phyloP scores from a whole-genome alignment of 176 grass and related monocot species.

The Triticum timopheevii region DNA sequence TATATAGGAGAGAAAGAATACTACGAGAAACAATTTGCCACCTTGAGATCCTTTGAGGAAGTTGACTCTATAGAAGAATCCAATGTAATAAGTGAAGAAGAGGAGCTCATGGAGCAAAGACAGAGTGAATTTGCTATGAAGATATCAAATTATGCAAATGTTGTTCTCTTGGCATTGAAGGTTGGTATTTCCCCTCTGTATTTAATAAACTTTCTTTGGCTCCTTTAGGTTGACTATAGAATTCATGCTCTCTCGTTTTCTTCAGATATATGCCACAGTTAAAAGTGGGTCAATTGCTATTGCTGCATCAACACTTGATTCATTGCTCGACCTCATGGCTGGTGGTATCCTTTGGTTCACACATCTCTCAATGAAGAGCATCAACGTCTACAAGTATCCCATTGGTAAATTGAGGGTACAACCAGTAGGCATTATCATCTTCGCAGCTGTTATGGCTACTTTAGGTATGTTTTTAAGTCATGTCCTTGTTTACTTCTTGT shows the following conservation, averaged over 20 bases:
- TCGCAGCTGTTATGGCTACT: conserved; percentile 88
- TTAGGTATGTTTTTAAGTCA: conserved; percentile 58
- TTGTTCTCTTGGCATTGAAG: conserved; percentile 83
- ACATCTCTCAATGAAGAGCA: conserved; percentile 91
- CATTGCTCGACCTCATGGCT: conserved; percentile 89
- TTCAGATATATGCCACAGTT: conserved; percentile 84
- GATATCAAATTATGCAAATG: conserved; percentile 92
- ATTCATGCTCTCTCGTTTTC: neutral
- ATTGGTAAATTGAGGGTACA: conserved; percentile 94
- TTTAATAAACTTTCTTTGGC: neutral
- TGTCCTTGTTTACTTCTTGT: neutral
- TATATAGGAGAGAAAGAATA: conserved; percentile 73
- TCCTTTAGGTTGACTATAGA: conserved; percentile 9
- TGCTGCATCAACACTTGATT: conserved; percentile 94
- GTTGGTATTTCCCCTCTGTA: conserved; percentile 20
- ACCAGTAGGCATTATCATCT: conserved; percentile 93
- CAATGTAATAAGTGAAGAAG: conserved; percentile 55
- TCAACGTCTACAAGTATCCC: conserved; percentile 89
- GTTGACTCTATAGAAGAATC: conserved; percentile 58
- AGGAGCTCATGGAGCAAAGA: conserved; percentile 61
- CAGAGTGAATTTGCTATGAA: conserved; percentile 92
- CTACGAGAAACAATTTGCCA: conserved; percentile 89
- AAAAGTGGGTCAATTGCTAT: conserved; percentile 97
- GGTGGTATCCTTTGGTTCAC: conserved; percentile 98
- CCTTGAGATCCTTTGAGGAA: conserved; percentile 75